Base-by-base conservation (phyloP, 176 grass and related monocot species). In the Cymbopogon citratus region DNA sequence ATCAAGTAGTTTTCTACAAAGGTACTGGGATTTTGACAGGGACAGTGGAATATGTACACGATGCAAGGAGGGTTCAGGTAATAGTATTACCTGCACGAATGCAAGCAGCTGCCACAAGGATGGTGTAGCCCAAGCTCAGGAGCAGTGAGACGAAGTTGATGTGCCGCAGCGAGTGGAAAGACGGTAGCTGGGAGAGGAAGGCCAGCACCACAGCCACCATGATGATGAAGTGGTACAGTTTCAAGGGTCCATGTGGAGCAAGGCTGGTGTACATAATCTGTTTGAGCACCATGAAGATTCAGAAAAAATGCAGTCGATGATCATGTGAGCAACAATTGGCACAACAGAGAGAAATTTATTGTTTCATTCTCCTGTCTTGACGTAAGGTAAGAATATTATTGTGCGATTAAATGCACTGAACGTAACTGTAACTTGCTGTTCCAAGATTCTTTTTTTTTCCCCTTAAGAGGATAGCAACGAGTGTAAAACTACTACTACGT, bases 211-310 rank as follows among this genome's bases (percentile, higher is more conserved):
- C 85, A 9, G 92, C 85, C 40, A 93, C 95, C 81, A 93, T 86
- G 63, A 98, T 91, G 85, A 98, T 85, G 86, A 94, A 98, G 63
- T 98, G 92, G 77, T 98, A 95, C 43, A 98, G 75, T 76, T 85
- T 98, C 36, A 98, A n/a, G 29, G 90, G 79, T 25, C 92, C 95
- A 76, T 94, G 29, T 9, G 95, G 90, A 57, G 83, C 86, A 38
- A 98, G 67, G 44, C 86, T 90, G 13, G 82, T 91, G 76, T 98
- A 98, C 90, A 98, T 94, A 29, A 98, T 98, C 95, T 98, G 84
- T 52, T 76, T 73, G 36, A 27, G 57, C 62, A 36, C 31, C 54
- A 77, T 26, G 15, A 74, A 85, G 69, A 28, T 56, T 73, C 71
- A 87, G 63, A 29, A 71, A 5, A 70, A 57, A 78, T 44, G 16